Percentiles rank a stretch among this genome's conserved stretches.
phyloP scores from a whole-genome alignment of 495 filamentous ascomycete species.

The Venustampulla echinocandica region DNA sequence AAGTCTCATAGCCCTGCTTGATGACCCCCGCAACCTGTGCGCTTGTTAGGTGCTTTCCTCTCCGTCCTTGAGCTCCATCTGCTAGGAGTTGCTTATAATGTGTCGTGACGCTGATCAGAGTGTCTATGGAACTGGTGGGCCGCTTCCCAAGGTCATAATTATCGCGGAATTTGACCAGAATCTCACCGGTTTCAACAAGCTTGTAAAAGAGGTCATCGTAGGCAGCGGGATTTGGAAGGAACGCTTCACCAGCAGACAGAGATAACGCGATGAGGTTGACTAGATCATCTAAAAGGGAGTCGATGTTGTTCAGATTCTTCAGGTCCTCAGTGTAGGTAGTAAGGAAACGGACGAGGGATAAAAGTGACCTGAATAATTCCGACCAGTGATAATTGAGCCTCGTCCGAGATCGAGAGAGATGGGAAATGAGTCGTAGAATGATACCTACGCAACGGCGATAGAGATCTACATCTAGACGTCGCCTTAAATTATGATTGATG shows the following conservation, averaged over 20 bases:
- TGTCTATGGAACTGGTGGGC: conserved; percentile 63
- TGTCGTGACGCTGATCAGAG: conserved; percentile 70
- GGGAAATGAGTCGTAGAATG: conserved; percentile 70
- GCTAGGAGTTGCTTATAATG: conserved; percentile 83
- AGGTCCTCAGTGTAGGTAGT: conserved; percentile 76
- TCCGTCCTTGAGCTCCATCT: conserved; percentile 44
- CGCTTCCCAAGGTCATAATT: conserved; percentile 51
- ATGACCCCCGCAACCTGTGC: conserved; percentile 83
- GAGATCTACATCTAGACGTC: conserved; percentile 72
- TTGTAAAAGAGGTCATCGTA: conserved; percentile 99
- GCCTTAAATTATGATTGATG: conserved; percentile 87
- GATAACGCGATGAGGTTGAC: conserved; percentile 80
- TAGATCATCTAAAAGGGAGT: conserved; percentile 57
- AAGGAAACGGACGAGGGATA: conserved; percentile 85
- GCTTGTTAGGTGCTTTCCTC: conserved; percentile 57
- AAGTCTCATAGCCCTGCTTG: conserved; percentile 89
- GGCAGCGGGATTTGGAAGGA: conserved; percentile 78
- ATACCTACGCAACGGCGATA: conserved; percentile 77
- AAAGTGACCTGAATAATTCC: conserved; percentile 82
- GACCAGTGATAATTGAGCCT: conserved; percentile 88
- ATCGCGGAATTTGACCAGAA: conserved; percentile 74
- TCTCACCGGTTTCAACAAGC: conserved; percentile 82
- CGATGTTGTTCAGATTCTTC: conserved; percentile 47
- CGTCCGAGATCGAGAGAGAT: conserved; percentile 70
- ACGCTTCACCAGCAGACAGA: conserved; percentile 80